phyloP scores from a whole-genome alignment of 2,329 filamentous ascomycete species.

The Cryphonectria parasitica region DNA sequence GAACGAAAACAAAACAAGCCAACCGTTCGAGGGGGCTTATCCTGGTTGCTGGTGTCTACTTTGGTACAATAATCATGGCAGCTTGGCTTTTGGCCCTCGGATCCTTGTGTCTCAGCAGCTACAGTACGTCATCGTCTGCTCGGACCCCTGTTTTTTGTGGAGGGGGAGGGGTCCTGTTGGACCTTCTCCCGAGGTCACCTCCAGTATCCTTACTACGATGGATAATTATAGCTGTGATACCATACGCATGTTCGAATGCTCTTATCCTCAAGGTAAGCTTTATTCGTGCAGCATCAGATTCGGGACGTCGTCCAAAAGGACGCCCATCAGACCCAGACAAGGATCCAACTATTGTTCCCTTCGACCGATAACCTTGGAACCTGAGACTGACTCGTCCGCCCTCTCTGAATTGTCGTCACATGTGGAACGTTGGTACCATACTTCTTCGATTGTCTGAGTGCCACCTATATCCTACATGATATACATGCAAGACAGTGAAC shows the following conservation, averaged over 20 bases:
- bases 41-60: too few relatives aligned
- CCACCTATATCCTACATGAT: neutral
- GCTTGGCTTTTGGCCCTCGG: neutral
- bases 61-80: neutral
- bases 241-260: neutral
- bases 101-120: neutral
- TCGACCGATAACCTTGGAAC: neutral
- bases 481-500: neutral
- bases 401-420: too few relatives aligned
- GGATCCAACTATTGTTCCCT: too few relatives aligned
- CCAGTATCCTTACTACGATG: too few relatives aligned
- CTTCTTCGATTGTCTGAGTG: neutral
- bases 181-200: too few relatives aligned
- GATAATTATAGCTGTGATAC: too few relatives aligned
- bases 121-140: neutral
- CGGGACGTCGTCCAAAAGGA: neutral
- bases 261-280: neutral
- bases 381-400: neutral
- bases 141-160: neutral
- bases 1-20: neutral
- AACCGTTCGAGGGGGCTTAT: too few relatives aligned
- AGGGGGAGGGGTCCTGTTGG: neutral
- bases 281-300: neutral
- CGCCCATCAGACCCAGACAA: neutral
- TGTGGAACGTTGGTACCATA: neutral